Base-by-base conservation (phyloP, 2,329 filamentous ascomycete species). In the Colletotrichum sp. region DNA sequence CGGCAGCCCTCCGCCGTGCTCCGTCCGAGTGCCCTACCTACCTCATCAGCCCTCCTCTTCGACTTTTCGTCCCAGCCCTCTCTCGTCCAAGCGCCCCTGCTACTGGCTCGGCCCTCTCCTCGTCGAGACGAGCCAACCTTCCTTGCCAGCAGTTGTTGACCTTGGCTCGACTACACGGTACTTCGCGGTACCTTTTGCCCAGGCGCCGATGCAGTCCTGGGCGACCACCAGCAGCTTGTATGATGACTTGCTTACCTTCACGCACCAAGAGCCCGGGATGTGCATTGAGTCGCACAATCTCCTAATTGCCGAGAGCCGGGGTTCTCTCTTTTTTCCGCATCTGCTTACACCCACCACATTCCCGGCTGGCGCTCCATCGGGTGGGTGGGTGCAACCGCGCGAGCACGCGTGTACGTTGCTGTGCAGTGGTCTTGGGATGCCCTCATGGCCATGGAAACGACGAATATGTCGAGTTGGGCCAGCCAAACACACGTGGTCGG, bases 281-380 rank as follows among this genome's bases (percentile, higher is more conserved):
- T 69, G 73, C 73, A 73, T 76, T 60, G 63, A 73, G 70, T 65
- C 73, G 63, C 44, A 69, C 57, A 73, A 64, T 69, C 26, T 65
- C 64, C 70, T 59, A 57, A 57, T 21, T 72, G 49, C 64, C 73
- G 70, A 65, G 63, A 60, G 64, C 70, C 64, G 59, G 70, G 26
- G 39, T 28, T 24, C 28, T 44, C 10, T 57, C 15, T 69, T 65
- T 30, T 36, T 69, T 36, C 36, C 34, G 55, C 59, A 24, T 36
- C 32, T 52, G 62, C 62, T 44, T 69, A 69, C 65, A 57, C 57
- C 64, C 74, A 52, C 44, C 74, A 74, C 57, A 36, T 68, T 65
- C 24, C 64, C 59, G 64, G 57, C 64, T 49, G 64, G 57, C 70
- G 8, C 21, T 63, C 8, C 39, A 52, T 59, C 59, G n/a, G 28